phyloP scores from a whole-genome alignment of 2,329 filamentous ascomycete genomes.

The Trichoderma endophyticum region DNA sequence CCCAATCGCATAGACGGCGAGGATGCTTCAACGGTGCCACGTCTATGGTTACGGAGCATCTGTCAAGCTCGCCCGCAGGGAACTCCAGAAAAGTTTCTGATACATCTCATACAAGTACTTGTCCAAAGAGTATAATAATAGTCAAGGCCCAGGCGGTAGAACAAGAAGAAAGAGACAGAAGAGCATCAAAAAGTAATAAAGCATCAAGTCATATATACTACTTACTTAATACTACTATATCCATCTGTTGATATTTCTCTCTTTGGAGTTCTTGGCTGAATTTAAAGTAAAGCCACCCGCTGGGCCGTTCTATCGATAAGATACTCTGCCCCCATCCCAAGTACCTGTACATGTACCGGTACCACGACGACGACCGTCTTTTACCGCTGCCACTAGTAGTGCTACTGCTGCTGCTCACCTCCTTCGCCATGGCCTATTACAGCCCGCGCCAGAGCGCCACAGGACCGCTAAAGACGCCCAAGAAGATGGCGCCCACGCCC shows the following conservation, averaged over 20 bases:
- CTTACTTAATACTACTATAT: not conserved
- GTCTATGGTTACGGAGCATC: constrained; percentile 11
- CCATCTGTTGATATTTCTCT: not conserved
- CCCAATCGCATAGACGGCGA: constrained; percentile 14
- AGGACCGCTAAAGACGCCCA: constrained; percentile 16
- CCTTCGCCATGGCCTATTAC: constrained; percentile 14
- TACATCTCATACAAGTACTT: not conserved
- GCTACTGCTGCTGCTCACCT: constrained; percentile 3
- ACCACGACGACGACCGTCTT: constrained; percentile 8
- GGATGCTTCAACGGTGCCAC: constrained; percentile 19
- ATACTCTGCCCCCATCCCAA: not conserved
- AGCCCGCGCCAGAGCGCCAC: not conserved
- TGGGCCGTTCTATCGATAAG: constrained; percentile 10
- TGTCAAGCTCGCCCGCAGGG: constrained; percentile 5
- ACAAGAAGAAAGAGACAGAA: not conserved
- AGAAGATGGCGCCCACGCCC: constrained; percentile 4
- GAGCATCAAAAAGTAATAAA: not conserved
- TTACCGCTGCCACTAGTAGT: constrained; percentile 4
- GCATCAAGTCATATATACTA: not conserved
- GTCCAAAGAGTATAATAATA: constrained; percentile 6
- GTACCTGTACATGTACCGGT: constrained; percentile 15
- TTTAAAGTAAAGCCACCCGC: not conserved
- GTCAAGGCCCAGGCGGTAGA: not conserved
- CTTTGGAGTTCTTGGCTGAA: not conserved
- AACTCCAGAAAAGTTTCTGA: constrained; percentile 9